Base-by-base conservation (phyloP, 2,329 filamentous ascomycete genomes). In the Penicillium sp. region DNA sequence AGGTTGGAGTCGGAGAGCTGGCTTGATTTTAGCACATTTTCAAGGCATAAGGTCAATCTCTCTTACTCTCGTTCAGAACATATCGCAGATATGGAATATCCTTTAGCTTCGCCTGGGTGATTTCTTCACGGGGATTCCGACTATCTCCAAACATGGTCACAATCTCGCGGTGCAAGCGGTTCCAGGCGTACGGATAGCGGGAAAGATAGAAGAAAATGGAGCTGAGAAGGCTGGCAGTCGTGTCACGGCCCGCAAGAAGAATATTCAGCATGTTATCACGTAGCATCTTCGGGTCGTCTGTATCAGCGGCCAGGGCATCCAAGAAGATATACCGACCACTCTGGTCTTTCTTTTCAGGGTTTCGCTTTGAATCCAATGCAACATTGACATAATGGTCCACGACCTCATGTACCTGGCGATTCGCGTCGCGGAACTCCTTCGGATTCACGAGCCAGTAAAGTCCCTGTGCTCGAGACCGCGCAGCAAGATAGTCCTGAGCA, bases 171-270 rank as follows among this genome's bases (percentile, higher is more conserved):
- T 66, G 64, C 2, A 72, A 51, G 27, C 62, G 60, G 3, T 51
- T 35, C 50, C 61, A 68, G 6, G 62, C 56, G 2, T 51, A 33
- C 2, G 60, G 62, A 27, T 69, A 49, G 27, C 62, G 62, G 26
- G 69, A 67, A 3, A 74, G 57, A 42, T 68, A 69, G 41, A 68
- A 70, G 35, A 77, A 71, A 0, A 67, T 60, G 2, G 66, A 70
- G 6, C 67, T 61, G 1, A 71, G 51, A 6, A 68, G 41, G 35
- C 62, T 61, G 14, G 67, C 72, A 1, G 73, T 76, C 0, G 74
- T 76, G 47, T 76, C 74, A 3, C 72, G 67, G 8, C 71, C 72
- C 2, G 73, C 73, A 0, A 74, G 57, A 0, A 76, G 57, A 23
- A 76, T 69, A 41, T 72, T 73, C 18, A 75, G 60, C 38, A 73